Base-by-base conservation (phyloP, 2,329 filamentous ascomycete genomes). In the Macrophomina tecta region DNA sequence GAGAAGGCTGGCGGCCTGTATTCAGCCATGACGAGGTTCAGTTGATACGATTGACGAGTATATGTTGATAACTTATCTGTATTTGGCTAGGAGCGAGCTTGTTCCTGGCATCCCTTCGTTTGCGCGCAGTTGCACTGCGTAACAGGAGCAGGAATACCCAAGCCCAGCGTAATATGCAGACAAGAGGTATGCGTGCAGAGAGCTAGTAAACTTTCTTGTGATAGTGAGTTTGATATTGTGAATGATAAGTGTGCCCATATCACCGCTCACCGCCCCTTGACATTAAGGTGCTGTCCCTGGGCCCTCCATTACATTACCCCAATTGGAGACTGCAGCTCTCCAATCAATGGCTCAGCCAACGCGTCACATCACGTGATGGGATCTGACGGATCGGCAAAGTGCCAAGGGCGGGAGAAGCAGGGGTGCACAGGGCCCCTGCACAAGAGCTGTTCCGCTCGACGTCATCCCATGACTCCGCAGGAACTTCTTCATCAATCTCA, bases 381-480 rank as follows among this genome's bases (percentile, higher is more conserved):
- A 48, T 62, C 7, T 49, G 4, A 16, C 4, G 14, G 58, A 62
- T 62, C 58, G 45, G 8, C 48, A 28, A 8, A 46, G 48, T 55
- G 28, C 58, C 58, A 52, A 63, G 34, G 1, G 40, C 46, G 55
- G 52, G 42, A 11, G 28, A 30, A 14, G 53, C 52, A 16, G 53
- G 53, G 49, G 36, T 12, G 32, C 64, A 53, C 42, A 51, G 40
- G 64, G 64, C 55, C 64, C 64, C 28, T 66, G 64, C 64, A 45
- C 49, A 1, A 5, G 18, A 63, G 65, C 55, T 63, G 40, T 45
- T 36, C 42, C n/a, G 4, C 7, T 52, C 48, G 56, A 67, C 65
- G 65, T 67, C 65, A 67, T 67, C 48, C 45, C 65, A 67, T 53
- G 36, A 67, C 65, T 62, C 34, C 18, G 30, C 32, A n/a, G 18